Evolutionary conservation across 495 filamentous ascomycete species (phyloP).

Genomic region (Neurospora sp.): DNA sequence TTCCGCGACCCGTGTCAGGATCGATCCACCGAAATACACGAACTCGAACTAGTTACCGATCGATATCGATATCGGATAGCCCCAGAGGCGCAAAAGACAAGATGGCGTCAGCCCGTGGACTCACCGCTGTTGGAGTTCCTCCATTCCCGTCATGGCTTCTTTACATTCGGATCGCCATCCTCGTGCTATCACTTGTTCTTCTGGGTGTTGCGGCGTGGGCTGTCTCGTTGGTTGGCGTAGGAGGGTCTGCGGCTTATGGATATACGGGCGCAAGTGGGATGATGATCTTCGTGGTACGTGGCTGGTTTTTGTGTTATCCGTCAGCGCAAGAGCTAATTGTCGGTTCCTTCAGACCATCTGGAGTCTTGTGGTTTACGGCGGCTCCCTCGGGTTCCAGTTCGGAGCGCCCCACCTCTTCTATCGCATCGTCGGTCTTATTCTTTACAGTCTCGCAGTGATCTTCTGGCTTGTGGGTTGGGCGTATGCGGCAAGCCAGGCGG

Average conservation of each 20-base stretch:
- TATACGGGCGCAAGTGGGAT: conserved; percentile 20
- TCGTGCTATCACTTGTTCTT: conserved; percentile 27
- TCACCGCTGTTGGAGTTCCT: conserved; percentile 23
- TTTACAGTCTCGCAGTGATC: conserved; percentile 23
- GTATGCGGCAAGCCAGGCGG: conserved; percentile 26
- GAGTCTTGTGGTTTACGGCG: conserved; percentile 27
- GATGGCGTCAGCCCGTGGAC: conserved; percentile 8
- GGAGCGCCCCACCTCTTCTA: conserved; percentile 23
- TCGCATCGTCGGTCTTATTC: conserved; percentile 20
- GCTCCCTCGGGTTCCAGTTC: conserved; percentile 16
- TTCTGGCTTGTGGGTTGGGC: conserved; percentile 35
- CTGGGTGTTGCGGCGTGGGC: conserved; percentile 24
- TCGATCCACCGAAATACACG: background rate
- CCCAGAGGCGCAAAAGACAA: background rate
- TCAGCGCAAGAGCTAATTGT: background rate
- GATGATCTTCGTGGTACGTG: conserved; percentile 28
- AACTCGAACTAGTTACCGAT: background rate
- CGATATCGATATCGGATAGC: background rate
- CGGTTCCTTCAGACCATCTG: conserved; percentile 16
- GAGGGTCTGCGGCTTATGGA: background rate
- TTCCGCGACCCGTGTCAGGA: background rate
- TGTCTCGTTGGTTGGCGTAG: conserved; percentile 14
- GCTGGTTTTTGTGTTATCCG: background rate
- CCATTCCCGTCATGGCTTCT: conserved; percentile 19
- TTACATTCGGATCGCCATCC: conserved; percentile 22